Evolutionary conservation across 805 yeast genomes (phyloP).

Genomic region (Kockiozyma suomiensis): DNA sequence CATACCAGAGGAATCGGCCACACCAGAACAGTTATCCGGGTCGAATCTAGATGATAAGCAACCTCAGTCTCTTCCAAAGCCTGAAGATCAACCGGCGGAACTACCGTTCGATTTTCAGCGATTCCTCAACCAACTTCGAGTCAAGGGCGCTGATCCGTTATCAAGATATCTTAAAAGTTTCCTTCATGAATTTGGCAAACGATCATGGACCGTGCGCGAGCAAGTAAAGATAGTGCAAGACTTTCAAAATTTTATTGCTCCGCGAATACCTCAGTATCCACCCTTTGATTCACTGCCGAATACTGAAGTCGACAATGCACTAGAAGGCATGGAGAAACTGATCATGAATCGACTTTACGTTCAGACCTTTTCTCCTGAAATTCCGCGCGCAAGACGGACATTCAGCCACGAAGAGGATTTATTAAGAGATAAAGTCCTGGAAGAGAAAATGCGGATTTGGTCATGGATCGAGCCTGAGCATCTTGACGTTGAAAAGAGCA

Average conservation of each 20-base stretch:
- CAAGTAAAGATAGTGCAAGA: slow-evolving; percentile 76
- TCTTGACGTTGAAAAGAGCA: slow-evolving; percentile 67
- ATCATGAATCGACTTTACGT: slow-evolving; percentile 83
- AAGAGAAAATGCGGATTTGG: slow-evolving; percentile 59
- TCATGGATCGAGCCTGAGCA: slow-evolving; percentile 74
- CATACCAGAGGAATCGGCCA: neutral
- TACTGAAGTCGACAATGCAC: slow-evolving; percentile 65
- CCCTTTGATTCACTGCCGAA: slow-evolving; percentile 74
- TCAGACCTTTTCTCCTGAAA: slow-evolving; percentile 77
- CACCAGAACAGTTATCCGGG: neutral
- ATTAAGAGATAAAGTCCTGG: slow-evolving; percentile 57
- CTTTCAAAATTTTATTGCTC: slow-evolving; percentile 56
- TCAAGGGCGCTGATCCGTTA: slow-evolving; percentile 81
- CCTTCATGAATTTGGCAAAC: slow-evolving; percentile 69
- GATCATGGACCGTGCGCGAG: slow-evolving; percentile 72
- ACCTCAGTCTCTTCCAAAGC: slow-evolving; percentile 21
- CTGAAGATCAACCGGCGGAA: slow-evolving; percentile 41
- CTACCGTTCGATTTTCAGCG: slow-evolving; percentile 77
- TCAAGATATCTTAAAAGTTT: slow-evolving; percentile 77
- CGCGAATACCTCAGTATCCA: slow-evolving; percentile 60
- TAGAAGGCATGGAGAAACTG: slow-evolving; percentile 90
- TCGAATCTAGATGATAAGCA: neutral
- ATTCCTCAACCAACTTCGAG: slow-evolving; percentile 70
- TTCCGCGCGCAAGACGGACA: slow-evolving; percentile 50
- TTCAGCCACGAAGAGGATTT: slow-evolving; percentile 66